Base-by-base conservation (phyloP, 352 stramenopile species). In the Phytopythium chamaehyphon region DNA sequence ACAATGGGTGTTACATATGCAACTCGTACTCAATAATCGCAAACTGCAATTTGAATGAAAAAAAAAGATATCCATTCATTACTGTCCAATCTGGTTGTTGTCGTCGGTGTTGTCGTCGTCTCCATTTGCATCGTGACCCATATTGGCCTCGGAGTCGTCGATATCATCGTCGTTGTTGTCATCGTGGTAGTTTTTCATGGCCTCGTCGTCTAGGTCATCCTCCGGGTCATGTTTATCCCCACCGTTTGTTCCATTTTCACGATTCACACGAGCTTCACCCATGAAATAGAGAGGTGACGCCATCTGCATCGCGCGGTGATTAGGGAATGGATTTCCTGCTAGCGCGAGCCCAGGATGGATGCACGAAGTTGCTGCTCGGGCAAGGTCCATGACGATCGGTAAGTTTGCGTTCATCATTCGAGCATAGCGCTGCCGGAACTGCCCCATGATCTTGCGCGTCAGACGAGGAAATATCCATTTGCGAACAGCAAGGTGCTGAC, bases 391-490 rank as follows among this genome's bases (percentile, higher is more conserved):
- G 9, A 71, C 8, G 36, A 86, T 76, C 19, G 53, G 54, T 7
- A 51, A 47, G 42, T 81, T 83, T 8, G 61, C 64, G 24, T 45
- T 61, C 50, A 82, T 62, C 44, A 86, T 53, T 0, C 66, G 61
- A 2, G 74, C 58, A 51, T 82, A 64, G 3, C 74, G 71, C 36
- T 77, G 64, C 33, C 69, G 66, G 26, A 83, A 48, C 21, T 73
- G 73, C 7, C 43, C 50, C 24, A 77, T 47, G 40, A 86, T 76
- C 54, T 73, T 67, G n/a, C 55, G 51, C 52, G 73, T 59, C 12
- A 79, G 52, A 26, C 64, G 67, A 3, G 71, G 74, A 2, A 68
- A 60, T 36, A 83, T 79, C 74, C 74, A 86, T 6, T 51, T 39
- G 0, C 74, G 59, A 6, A 86, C 40, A 1, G 74, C 74, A 5